Percentiles rank a stretch among this genome's conserved stretches.
These are phyloP conservation scores for Venturia nashicola DNA, from an alignment of 2,329 filamentous ascomycete genomes.

Conservation along the genomic window DNA sequence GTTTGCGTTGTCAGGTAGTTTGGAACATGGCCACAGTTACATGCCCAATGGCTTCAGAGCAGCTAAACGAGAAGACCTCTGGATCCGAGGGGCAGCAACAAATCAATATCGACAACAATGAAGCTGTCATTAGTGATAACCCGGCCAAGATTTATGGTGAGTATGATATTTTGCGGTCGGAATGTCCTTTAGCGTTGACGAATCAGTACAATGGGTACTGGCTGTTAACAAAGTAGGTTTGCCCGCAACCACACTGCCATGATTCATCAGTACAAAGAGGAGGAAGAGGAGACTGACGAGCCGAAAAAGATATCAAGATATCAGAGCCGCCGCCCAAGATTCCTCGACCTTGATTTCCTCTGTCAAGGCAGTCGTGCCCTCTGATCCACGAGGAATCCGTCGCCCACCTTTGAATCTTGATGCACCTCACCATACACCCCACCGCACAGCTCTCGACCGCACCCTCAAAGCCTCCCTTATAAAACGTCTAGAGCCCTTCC, in stretches of 20 bases:
- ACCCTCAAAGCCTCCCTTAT: conserved; percentile 12
- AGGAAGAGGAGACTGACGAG: not conserved
- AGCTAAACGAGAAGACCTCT: not conserved
- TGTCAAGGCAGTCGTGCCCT: conserved; percentile 12
- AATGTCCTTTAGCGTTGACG: conserved; percentile 11
- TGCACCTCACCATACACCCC: conserved; percentile 11
- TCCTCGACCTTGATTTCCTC: conserved; percentile 12
- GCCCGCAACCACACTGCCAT: not conserved
- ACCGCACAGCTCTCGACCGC: conserved; percentile 12
- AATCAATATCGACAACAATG: conserved; percentile 6
- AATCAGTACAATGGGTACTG: conserved; percentile 12
- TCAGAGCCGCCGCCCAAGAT: conserved; percentile 12
- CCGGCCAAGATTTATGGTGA: conserved; percentile 10
- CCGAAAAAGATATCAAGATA: conserved; percentile 9
- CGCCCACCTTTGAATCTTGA: conserved; percentile 12
- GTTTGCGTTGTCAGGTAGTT: too few relatives aligned
- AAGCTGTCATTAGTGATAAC: conserved; percentile 5
- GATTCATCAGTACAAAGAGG: not conserved
- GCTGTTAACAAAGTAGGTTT: conserved; percentile 12
- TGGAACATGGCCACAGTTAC: not conserved
- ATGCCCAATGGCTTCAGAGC: not conserved
- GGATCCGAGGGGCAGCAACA: not conserved
- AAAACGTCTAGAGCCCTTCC: conserved; percentile 9
- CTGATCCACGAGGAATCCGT: conserved; percentile 12
- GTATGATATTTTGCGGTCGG: conserved; percentile 10